Conservation (phyloP, 768 basidiomycete species). For the Phylloporus rhodoxanthus region DNA sequence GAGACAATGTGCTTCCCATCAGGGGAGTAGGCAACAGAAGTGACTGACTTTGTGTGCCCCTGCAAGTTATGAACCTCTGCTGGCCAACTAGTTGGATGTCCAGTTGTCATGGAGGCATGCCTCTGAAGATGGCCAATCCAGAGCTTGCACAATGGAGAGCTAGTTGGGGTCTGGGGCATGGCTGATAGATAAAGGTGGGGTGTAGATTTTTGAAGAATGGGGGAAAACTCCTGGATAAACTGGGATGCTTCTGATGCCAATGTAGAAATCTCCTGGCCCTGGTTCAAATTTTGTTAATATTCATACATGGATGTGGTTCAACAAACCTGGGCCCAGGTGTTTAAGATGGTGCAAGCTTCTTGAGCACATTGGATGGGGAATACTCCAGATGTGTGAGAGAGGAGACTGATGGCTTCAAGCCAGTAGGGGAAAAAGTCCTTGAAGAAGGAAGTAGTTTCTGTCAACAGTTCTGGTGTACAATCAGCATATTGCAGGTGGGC, state of each 20-base stretch:
- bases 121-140: too few relatives aligned
- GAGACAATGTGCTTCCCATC: too few relatives aligned
- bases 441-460: neutral
- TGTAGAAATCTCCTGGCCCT: neutral
- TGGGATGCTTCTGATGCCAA: slow-evolving; percentile 1
- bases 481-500: neutral
- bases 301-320: neutral
- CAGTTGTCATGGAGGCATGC: too few relatives aligned
- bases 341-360: neutral
- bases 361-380: neutral
- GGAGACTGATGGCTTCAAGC: neutral
- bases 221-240: neutral
- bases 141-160: too few relatives aligned
- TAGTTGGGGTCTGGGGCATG: too few relatives aligned
- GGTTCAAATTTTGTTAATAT: neutral
- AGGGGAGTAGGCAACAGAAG: too few relatives aligned
- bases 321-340: slow-evolving; percentile 4
- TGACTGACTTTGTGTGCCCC: too few relatives aligned
- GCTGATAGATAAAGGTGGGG: neutral
- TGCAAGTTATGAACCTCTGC: too few relatives aligned
- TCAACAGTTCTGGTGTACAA: neutral
- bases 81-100: too few relatives aligned
- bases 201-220: neutral
- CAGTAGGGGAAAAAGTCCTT: neutral
- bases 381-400: neutral